Evolutionary conservation across 2,329 filamentous ascomycete genomes (phyloP).

Genomic region (Scedosporium dehoogii): DNA sequence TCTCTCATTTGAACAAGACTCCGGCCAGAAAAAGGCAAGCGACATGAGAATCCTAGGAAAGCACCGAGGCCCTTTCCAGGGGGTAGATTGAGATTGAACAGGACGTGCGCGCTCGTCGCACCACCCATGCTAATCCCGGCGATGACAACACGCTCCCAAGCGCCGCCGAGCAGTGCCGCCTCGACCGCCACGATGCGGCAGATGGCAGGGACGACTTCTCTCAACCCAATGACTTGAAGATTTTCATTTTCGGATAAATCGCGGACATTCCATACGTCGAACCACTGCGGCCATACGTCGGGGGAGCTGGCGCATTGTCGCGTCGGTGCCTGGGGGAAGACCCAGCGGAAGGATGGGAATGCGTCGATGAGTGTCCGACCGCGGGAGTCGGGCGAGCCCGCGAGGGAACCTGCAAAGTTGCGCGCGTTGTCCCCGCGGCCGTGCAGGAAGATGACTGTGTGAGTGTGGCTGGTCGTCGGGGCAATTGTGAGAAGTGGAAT

Average conservation of each 20-base stretch:
- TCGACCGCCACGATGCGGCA: neutral
- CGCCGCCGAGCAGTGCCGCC: neutral
- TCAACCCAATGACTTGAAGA: conserved; percentile 29
- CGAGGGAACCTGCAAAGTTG: conserved; percentile 21
- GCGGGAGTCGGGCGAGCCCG: conserved; percentile 19
- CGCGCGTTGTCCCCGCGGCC: conserved; percentile 29
- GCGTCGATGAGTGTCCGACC: conserved; percentile 23
- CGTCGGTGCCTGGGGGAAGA: conserved; percentile 34
- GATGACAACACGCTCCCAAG: conserved; percentile 28
- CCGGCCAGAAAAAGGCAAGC: conserved; percentile 24
- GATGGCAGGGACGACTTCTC: conserved; percentile 10
- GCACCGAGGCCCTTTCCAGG: conserved; percentile 14
- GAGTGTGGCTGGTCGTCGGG: conserved; percentile 20
- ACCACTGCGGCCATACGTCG: conserved; percentile 31
- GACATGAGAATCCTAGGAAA: conserved; percentile 27
- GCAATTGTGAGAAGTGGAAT: neutral
- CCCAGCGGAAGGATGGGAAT: conserved; percentile 37
- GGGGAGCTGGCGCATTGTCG: conserved; percentile 16
- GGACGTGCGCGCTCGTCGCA: conserved; percentile 26
- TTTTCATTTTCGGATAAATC: conserved; percentile 31
- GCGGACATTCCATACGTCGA: conserved; percentile 35
- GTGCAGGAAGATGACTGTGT: conserved; percentile 36
- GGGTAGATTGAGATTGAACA: conserved; percentile 24
- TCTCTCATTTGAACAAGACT: conserved; percentile 20
- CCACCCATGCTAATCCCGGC: conserved; percentile 32